A percentile compares a stretch with the other conserved stretches of the same genome.
Evolutionary conservation across 345 rosid species (phyloP).

Genomic region (Hirschfeldia incana): DNA sequence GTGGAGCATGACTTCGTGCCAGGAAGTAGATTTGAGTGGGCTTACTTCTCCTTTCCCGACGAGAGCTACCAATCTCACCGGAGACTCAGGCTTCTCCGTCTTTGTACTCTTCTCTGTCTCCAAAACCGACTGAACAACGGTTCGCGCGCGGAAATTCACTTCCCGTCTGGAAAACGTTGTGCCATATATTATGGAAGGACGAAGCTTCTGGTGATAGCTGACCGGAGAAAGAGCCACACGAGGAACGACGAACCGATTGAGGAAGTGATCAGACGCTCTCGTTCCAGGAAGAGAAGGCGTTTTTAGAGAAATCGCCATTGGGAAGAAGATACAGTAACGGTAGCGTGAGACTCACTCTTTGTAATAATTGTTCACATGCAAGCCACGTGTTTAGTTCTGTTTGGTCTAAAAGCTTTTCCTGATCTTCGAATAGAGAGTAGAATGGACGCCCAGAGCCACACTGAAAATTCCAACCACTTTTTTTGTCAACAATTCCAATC

Average conservation of each 20-base stretch:
- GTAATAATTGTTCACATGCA: background rate
- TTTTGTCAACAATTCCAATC: no score
- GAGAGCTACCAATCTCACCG: slow-evolving; percentile 65
- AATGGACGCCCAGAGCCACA: background rate
- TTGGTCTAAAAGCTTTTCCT: background rate
- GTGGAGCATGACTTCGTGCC: slow-evolving; percentile 87
- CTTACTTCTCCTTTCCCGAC: slow-evolving; percentile 69
- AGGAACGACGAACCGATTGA: slow-evolving; percentile 23
- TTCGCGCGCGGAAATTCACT: slow-evolving; percentile 5
- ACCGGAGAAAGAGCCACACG: background rate
- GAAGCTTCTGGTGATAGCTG: background rate
- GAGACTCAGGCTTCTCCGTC: slow-evolving; percentile 39
- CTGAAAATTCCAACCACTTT: no score
- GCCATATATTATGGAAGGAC: background rate
- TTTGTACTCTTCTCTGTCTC: slow-evolving; percentile 40
- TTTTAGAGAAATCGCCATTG: slow-evolving; percentile 43
- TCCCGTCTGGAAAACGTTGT: slow-evolving; percentile 10
- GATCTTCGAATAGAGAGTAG: background rate
- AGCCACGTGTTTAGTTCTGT: slow-evolving; percentile 20
- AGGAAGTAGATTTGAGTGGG: slow-evolving; percentile 67
- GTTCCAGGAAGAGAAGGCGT: slow-evolving; percentile 20
- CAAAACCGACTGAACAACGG: slow-evolving; percentile 41
- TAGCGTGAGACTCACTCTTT: background rate
- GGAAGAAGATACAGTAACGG: background rate
- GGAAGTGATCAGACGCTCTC: slow-evolving; percentile 14